A percentile compares a stretch with the other conserved stretches of the same genome.
Evolutionary conservation across 75 land plant genomes (phyloP).

Genomic region (Pinus taeda): DNA sequence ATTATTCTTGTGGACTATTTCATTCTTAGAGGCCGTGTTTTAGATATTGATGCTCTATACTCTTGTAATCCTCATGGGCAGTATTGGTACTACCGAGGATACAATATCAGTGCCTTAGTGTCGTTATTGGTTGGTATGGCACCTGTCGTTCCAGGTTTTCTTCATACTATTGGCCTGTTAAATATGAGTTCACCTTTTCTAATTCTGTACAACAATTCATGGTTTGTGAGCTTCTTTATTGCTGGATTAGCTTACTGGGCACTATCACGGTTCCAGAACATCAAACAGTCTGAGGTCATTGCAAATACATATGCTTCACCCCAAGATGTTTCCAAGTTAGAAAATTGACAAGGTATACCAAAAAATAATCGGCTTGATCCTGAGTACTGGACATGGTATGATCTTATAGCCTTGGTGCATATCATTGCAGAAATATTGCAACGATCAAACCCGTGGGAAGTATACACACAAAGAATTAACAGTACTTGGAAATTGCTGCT

Average conservation of each 20-base stretch:
- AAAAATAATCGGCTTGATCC: too few species aligned
- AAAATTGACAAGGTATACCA: too few species aligned
- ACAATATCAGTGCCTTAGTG: constrained; percentile 58
- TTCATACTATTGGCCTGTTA: constrained; percentile 57
- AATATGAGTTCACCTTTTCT: constrained; percentile 25
- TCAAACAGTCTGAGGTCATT: not conserved
- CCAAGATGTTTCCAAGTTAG: too few species aligned
- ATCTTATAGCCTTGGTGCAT: too few species aligned
- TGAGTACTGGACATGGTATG: too few species aligned
- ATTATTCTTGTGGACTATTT: constrained; percentile 76
- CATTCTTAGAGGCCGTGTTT: constrained; percentile 24
- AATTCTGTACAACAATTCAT: constrained; percentile 69
- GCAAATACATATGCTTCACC: not conserved
- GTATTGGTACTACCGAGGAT: constrained; percentile 74
- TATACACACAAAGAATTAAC: too few species aligned
- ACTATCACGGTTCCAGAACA: constrained; percentile 18
- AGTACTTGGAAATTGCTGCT: too few species aligned
- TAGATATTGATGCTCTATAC: constrained; percentile 61
- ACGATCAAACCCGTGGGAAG: too few species aligned
- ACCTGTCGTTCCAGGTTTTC: constrained; percentile 80
- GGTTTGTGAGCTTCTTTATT: constrained; percentile 76
- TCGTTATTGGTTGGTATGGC: constrained; percentile 61
- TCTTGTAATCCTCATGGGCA: constrained; percentile 31
- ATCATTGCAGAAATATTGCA: too few species aligned
- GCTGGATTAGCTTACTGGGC: constrained; percentile 64